Evolutionary conservation across 768 basidiomycete genomes (phyloP).

Genomic region (Xerocomus spinulosus): DNA sequence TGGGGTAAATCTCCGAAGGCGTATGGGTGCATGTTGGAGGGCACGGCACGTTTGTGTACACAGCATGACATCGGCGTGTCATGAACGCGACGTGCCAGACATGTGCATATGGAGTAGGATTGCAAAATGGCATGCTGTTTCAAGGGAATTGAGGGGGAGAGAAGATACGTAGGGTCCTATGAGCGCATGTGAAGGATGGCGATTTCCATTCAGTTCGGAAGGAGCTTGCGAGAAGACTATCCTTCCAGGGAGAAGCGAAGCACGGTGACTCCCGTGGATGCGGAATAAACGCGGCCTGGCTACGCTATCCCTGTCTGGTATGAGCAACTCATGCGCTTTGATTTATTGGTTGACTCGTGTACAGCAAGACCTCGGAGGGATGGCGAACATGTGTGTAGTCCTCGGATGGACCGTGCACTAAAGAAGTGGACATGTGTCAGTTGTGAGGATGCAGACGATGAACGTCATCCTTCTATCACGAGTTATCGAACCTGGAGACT

Average conservation of each 20-base stretch:
- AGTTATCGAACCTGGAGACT: constrained; percentile 3
- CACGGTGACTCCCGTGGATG: constrained; percentile 8
- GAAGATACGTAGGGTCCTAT: constrained; percentile 5
- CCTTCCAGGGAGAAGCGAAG: constrained; percentile 14
- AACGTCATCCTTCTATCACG: constrained; percentile 1
- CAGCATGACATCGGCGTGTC: neutral
- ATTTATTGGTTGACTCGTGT: neutral
- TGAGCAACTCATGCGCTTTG: neutral
- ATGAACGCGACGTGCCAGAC: constrained; percentile 1
- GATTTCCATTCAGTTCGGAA: constrained; percentile 21
- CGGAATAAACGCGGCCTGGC: constrained; percentile 5
- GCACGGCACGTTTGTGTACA: neutral
- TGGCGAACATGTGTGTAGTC: neutral
- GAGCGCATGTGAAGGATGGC: constrained; percentile 8
- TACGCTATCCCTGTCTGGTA: constrained; percentile 2
- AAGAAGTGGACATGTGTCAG: neutral
- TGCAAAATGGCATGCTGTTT: constrained; percentile 16
- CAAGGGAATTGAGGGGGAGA: constrained; percentile 2
- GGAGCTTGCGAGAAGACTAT: constrained; percentile 16
- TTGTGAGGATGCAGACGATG: neutral
- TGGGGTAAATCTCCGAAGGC: constrained; percentile 20
- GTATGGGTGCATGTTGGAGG: neutral
- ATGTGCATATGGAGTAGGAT: constrained; percentile 9
- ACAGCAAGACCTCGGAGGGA: neutral
- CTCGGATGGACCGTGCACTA: constrained; percentile 12